A percentile compares a stretch with the other conserved stretches of the same genome.
These are phyloP conservation scores for Paradendryphiella salina DNA, from an alignment of 2,329 filamentous ascomycete genomes.

Conservation along the genomic window DNA sequence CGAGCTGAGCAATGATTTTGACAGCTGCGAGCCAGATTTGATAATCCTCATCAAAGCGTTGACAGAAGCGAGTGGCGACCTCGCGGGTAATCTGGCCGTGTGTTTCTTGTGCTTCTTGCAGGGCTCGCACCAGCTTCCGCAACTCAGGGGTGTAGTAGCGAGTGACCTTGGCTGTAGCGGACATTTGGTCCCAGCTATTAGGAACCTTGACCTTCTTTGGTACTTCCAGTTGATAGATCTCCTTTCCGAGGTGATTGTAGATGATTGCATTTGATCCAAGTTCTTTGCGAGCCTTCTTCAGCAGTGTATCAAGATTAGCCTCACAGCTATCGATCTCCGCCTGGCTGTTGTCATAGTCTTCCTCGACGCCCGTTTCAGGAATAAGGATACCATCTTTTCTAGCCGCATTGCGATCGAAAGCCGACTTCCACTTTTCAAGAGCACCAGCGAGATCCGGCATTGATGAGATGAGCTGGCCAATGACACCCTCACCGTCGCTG, in stretches of 20 bases:
- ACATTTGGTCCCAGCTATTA: slow-evolving; percentile 93
- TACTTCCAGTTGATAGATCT: slow-evolving; percentile 93
- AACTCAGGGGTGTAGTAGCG: slow-evolving; percentile 91
- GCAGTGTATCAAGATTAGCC: slow-evolving; percentile 68
- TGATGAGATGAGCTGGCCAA: slow-evolving; percentile 76
- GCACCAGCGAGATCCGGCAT: slow-evolving; percentile 83
- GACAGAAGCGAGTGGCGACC: slow-evolving; percentile 79
- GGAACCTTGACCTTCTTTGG: slow-evolving; percentile 86
- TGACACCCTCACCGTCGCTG: slow-evolving; percentile 76
- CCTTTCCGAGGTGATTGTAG: slow-evolving; percentile 80
- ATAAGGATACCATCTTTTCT: slow-evolving; percentile 80
- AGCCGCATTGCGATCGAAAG: slow-evolving; percentile 82
- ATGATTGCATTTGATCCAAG: slow-evolving; percentile 68
- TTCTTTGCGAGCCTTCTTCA: slow-evolving; percentile 71
- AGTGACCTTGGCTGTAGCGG: slow-evolving; percentile 84
- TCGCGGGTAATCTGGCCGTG: slow-evolving; percentile 90
- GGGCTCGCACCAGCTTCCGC: slow-evolving; percentile 75
- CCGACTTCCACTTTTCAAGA: slow-evolving; percentile 83
- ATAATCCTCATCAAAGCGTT: slow-evolving; percentile 86
- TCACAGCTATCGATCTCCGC: slow-evolving; percentile 76
- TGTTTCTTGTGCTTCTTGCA: slow-evolving; percentile 93
- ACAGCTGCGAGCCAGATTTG: slow-evolving; percentile 85
- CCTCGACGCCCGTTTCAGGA: slow-evolving; percentile 83
- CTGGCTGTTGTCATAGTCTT: slow-evolving; percentile 86
- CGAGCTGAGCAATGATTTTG: slow-evolving; percentile 85